Conservation (phyloP, 2,329 filamentous ascomycete genomes). For the Waltergamsia citrina region DNA sequence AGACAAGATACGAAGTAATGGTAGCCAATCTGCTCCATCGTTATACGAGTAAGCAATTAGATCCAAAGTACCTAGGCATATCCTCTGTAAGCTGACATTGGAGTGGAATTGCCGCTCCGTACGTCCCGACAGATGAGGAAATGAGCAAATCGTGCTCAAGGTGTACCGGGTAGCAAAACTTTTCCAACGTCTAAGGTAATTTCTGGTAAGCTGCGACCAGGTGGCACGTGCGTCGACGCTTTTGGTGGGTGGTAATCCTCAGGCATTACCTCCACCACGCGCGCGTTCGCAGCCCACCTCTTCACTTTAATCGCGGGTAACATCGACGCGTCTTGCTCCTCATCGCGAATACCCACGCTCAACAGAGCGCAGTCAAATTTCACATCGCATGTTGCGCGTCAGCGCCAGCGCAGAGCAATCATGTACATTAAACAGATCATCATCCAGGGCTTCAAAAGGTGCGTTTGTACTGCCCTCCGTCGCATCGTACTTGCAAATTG, state of each 20-base stretch:
- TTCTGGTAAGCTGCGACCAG: background rate
- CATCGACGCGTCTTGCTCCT: slow-evolving; percentile 5
- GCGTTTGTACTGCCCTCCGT: slow-evolving; percentile 11
- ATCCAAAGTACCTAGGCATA: too few relatives aligned
- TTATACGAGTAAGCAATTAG: too few relatives aligned
- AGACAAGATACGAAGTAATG: too few relatives aligned
- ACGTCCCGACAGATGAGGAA: too few relatives aligned
- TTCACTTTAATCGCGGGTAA: slow-evolving; percentile 5
- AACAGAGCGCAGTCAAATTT: slow-evolving; percentile 3
- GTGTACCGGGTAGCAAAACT: too few relatives aligned
- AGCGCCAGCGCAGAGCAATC: slow-evolving; percentile 29
- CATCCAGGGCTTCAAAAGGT: slow-evolving; percentile 99
- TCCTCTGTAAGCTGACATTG: too few relatives aligned
- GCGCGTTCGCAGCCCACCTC: slow-evolving; percentile 3
- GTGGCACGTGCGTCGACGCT: background rate
- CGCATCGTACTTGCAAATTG: slow-evolving; percentile 1
- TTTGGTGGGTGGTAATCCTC: too few relatives aligned
- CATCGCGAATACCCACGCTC: background rate
- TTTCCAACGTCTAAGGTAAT: background rate
- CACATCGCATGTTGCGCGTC: slow-evolving; percentile 24
- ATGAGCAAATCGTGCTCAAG: too few relatives aligned
- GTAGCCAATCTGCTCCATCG: too few relatives aligned
- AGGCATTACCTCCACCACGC: background rate
- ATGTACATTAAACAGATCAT: slow-evolving; percentile 99
- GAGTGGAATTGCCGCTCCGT: too few relatives aligned